These are phyloP conservation scores for Microstegium vimineum DNA, from an alignment of 176 grass and related monocot species.

Conservation along the genomic window DNA sequence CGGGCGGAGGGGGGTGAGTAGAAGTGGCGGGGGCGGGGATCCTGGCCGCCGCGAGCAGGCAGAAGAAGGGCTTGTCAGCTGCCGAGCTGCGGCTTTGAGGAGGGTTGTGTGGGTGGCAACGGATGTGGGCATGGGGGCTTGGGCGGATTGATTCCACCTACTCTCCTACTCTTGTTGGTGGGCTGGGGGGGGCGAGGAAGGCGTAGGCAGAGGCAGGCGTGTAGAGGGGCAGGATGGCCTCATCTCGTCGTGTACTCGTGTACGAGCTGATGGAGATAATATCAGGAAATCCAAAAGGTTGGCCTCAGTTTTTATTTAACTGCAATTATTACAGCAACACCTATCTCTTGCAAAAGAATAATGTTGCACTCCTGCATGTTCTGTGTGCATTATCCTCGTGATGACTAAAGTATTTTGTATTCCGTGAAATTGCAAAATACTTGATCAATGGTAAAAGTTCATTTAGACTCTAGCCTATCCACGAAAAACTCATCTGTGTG, in stretches of 20 bases:
- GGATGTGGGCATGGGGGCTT: too few species aligned
- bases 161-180: too few species aligned
- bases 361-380: background rate
- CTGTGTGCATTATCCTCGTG: background rate
- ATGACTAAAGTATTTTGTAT: background rate
- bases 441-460: background rate
- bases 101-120: conserved; percentile 38
- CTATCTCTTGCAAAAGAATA: background rate
- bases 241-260: too few species aligned
- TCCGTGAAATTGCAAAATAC: background rate
- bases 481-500: background rate
- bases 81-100: conserved; percentile 40
- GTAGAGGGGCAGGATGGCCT: too few species aligned
- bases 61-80: conserved; percentile 43
- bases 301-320: background rate
- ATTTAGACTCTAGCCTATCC: background rate
- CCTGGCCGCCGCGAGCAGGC: conserved; percentile 38
- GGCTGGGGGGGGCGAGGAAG: too few species aligned
- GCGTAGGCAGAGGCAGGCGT: too few species aligned
- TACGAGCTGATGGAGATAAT: too few species aligned
- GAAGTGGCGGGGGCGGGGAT: background rate
- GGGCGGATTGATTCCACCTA: too few species aligned
- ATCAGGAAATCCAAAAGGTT: conserved; percentile 31
- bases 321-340: background rate
- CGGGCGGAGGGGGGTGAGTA: background rate